Percentiles rank a stretch among this genome's conserved stretches.
These are phyloP conservation scores for Globisporangium sylvaticum DNA, from an alignment of 352 stramenopile genomes.

Conservation along the genomic window DNA sequence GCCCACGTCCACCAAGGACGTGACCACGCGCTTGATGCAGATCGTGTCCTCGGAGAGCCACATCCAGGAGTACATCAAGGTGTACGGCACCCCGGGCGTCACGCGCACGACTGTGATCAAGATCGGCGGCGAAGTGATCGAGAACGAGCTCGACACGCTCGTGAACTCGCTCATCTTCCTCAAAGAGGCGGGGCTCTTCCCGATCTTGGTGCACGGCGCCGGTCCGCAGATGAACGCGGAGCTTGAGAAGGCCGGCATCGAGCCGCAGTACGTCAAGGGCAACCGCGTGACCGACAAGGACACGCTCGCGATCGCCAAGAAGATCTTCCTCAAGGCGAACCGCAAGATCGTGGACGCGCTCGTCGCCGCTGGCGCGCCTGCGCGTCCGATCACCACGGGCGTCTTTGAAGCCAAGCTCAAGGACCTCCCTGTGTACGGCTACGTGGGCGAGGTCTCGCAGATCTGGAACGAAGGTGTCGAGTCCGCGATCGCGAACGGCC, in stretches of 20 bases:
- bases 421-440: slow-evolving; percentile 80
- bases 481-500: slow-evolving; percentile 51
- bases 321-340: slow-evolving; percentile 84
- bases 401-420: slow-evolving; percentile 83
- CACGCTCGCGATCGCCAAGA: slow-evolving; percentile 83
- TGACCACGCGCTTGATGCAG: slow-evolving; percentile 52
- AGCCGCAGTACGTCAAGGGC: slow-evolving; percentile 85
- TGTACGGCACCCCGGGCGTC: slow-evolving; percentile 70
- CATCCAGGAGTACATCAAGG: slow-evolving; percentile 62
- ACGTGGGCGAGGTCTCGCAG: slow-evolving; percentile 78
- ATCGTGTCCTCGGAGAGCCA: slow-evolving; percentile 55
- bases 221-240: slow-evolving; percentile 89
- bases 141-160: slow-evolving; percentile 84
- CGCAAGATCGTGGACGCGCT: slow-evolving; percentile 78
- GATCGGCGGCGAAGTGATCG: slow-evolving; percentile 86
- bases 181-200: slow-evolving; percentile 77
- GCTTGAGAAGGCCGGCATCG: slow-evolving; percentile 68
- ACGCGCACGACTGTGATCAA: slow-evolving; percentile 86
- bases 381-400: slow-evolving; percentile 79
- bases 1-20: slow-evolving; percentile 41
- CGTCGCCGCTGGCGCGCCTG: slow-evolving; percentile 53
- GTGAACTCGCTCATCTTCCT: slow-evolving; percentile 83
- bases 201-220: slow-evolving; percentile 85
- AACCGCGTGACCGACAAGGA: slow-evolving; percentile 86
- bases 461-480: slow-evolving; percentile 72